Conservation (phyloP, 2,329 filamentous ascomycete genomes). For the Huntiella decipiens region DNA sequence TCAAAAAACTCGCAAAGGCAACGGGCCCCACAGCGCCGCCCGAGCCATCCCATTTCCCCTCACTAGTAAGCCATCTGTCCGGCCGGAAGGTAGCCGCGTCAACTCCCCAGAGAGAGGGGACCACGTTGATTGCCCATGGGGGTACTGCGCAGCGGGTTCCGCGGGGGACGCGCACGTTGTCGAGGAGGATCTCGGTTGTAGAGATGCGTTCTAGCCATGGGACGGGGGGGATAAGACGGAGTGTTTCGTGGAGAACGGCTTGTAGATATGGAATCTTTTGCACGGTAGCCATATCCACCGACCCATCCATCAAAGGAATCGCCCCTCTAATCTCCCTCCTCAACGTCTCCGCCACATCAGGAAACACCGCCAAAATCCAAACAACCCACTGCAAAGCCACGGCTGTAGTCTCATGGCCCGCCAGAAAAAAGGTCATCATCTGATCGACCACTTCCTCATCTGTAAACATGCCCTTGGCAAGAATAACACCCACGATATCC, state of each 20-base stretch:
- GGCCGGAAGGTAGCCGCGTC: constrained; percentile 62
- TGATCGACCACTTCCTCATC: constrained; percentile 74
- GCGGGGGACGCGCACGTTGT: constrained; percentile 45
- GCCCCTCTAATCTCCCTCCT: constrained; percentile 46
- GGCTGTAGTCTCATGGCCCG: background rate
- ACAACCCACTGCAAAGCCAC: constrained; percentile 1
- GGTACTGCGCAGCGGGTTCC: constrained; percentile 50
- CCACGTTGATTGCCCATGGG: constrained; percentile 51
- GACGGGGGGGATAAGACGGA: constrained; percentile 56
- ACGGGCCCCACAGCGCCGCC: constrained; percentile 63
- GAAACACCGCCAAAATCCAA: background rate
- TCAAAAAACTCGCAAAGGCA: constrained; percentile 62
- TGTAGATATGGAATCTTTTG: constrained; percentile 63
- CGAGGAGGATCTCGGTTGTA: constrained; percentile 42
- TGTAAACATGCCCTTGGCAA: constrained; percentile 55
- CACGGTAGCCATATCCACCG: constrained; percentile 25
- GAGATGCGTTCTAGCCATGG: constrained; percentile 51
- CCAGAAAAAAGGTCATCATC: constrained; percentile 37
- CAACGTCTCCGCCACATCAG: constrained; percentile 52
- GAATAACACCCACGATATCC: constrained; percentile 66
- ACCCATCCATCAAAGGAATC: constrained; percentile 26
- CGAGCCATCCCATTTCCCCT: constrained; percentile 37
- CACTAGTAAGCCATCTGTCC: constrained; percentile 16
- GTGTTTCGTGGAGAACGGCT: constrained; percentile 58
- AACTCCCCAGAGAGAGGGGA: constrained; percentile 51